These are phyloP conservation scores for Hortaea werneckii DNA, from an alignment of 2,329 filamentous ascomycete species.

Conservation along the genomic window DNA sequence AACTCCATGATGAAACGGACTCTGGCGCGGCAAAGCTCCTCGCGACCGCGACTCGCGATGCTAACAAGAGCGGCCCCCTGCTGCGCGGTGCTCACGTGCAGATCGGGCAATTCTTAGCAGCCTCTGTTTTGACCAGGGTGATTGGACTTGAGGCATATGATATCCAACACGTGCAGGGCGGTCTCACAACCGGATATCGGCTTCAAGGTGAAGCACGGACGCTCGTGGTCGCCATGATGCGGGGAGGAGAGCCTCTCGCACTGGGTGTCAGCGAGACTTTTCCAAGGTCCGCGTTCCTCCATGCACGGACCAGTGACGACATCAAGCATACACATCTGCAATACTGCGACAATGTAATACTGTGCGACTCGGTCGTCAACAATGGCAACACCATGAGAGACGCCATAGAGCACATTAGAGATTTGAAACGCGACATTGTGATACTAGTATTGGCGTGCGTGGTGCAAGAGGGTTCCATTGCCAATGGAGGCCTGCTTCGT, in stretches of 20 bases:
- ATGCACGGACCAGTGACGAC: slow-evolving; percentile 33
- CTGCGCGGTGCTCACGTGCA: slow-evolving; percentile 41
- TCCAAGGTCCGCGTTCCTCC: slow-evolving; percentile 42
- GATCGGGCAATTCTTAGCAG: slow-evolving; percentile 46
- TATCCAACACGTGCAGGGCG: slow-evolving; percentile 45
- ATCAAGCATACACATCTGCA: slow-evolving; percentile 35
- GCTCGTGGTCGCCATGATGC: slow-evolving; percentile 50
- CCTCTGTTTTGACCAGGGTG: slow-evolving; percentile 35
- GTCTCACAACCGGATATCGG: slow-evolving; percentile 32
- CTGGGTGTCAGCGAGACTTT: slow-evolving; percentile 46
- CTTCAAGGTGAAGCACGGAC: slow-evolving; percentile 41
- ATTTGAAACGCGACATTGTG: slow-evolving; percentile 27
- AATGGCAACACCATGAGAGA: slow-evolving; percentile 41
- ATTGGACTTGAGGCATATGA: slow-evolving; percentile 41
- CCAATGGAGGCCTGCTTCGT: slow-evolving; percentile 10
- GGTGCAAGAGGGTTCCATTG: slow-evolving; percentile 33
- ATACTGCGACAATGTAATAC: slow-evolving; percentile 33
- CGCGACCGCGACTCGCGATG: slow-evolving; percentile 45
- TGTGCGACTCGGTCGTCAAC: slow-evolving; percentile 55
- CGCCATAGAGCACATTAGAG: slow-evolving; percentile 40
- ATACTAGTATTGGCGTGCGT: slow-evolving; percentile 49
- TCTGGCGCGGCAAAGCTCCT: slow-evolving; percentile 41
- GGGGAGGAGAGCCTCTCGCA: slow-evolving; percentile 53
- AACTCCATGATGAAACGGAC: slow-evolving; percentile 34
- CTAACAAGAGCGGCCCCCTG: slow-evolving; percentile 32